Percentiles rank a stretch among this genome's conserved stretches.
phyloP scores from a whole-genome alignment of 2,329 filamentous ascomycete genomes.

The Trichophyton verrucosum region DNA sequence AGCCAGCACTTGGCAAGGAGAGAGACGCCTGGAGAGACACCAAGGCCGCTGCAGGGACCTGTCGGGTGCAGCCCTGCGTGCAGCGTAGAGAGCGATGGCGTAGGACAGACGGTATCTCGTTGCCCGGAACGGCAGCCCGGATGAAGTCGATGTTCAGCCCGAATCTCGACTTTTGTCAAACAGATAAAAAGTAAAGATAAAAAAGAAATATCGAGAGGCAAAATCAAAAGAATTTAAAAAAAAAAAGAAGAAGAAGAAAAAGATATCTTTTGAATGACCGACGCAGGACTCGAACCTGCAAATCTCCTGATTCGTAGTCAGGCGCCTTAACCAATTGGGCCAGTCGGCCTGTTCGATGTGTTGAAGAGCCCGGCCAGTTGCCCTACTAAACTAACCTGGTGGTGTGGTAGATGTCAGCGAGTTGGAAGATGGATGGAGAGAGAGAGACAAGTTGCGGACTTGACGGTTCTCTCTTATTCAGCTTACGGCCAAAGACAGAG shows the following conservation, averaged over 20 bases:
- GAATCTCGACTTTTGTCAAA: too few relatives aligned
- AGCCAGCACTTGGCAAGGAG: neutral
- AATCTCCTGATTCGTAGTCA: slow-evolving; percentile 3
- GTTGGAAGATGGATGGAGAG: too few relatives aligned
- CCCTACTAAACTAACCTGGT: too few relatives aligned
- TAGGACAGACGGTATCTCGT: neutral
- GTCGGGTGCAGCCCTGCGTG: neutral
- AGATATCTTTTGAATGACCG: neutral
- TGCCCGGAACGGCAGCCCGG: neutral
- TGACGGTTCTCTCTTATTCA: too few relatives aligned
- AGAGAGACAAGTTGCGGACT: too few relatives aligned
- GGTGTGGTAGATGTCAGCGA: too few relatives aligned
- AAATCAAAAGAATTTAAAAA: too few relatives aligned
- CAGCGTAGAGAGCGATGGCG: neutral
- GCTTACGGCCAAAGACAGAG: too few relatives aligned
- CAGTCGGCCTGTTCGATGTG: neutral
- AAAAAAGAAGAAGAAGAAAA: neutral
- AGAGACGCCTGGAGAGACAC: neutral
- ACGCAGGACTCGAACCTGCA: slow-evolving; percentile 4
- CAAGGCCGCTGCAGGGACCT: neutral
- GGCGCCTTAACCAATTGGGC: slow-evolving; percentile 3
- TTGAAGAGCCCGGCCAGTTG: too few relatives aligned
- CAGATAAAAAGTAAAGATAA: too few relatives aligned
- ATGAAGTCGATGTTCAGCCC: neutral
- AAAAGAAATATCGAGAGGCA: too few relatives aligned